These are phyloP conservation scores for Fusarium nanum DNA, from an alignment of 2,329 filamentous ascomycete genomes.

Conservation along the genomic window DNA sequence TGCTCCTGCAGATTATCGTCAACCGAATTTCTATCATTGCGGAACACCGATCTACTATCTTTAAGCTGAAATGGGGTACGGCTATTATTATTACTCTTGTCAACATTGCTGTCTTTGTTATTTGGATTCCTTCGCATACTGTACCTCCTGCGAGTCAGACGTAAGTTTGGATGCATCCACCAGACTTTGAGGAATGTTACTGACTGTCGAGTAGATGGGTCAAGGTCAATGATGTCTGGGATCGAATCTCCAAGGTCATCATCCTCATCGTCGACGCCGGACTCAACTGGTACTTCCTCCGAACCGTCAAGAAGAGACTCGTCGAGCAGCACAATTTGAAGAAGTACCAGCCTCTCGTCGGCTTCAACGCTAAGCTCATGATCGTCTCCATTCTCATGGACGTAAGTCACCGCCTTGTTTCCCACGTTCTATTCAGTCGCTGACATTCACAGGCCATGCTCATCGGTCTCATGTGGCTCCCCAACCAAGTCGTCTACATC, in stretches of 20 bases:
- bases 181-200: rapidly evolving
- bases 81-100: slow-evolving; percentile 60
- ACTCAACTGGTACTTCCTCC: slow-evolving; percentile 65
- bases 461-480: slow-evolving; percentile 51
- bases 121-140: slow-evolving; percentile 63
- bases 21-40: slow-evolving; percentile 64
- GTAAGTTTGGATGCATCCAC: slow-evolving; percentile 36
- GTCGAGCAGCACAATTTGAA: slow-evolving; percentile 59
- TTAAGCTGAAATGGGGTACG: slow-evolving; percentile 60
- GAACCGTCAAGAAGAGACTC: slow-evolving; percentile 58
- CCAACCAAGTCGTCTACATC: slow-evolving; percentile 54
- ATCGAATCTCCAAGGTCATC: slow-evolving; percentile 63
- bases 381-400: slow-evolving; percentile 63
- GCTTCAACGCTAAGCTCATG: slow-evolving; percentile 63
- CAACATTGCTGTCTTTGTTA: slow-evolving; percentile 64
- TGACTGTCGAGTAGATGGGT: slow-evolving; percentile 46
- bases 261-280: slow-evolving; percentile 62
- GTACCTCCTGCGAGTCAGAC: slow-evolving; percentile 53
- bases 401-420: slow-evolving; percentile 38
- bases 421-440: rapidly evolving
- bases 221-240: slow-evolving; percentile 62
- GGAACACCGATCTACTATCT: slow-evolving; percentile 53
- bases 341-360: slow-evolving; percentile 62
- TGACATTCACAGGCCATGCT: slow-evolving; percentile 29
- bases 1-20: slow-evolving; percentile 66